Evolutionary conservation across 2,329 filamentous ascomycete genomes (phyloP).

Genomic region (Dactylellina sp.): DNA sequence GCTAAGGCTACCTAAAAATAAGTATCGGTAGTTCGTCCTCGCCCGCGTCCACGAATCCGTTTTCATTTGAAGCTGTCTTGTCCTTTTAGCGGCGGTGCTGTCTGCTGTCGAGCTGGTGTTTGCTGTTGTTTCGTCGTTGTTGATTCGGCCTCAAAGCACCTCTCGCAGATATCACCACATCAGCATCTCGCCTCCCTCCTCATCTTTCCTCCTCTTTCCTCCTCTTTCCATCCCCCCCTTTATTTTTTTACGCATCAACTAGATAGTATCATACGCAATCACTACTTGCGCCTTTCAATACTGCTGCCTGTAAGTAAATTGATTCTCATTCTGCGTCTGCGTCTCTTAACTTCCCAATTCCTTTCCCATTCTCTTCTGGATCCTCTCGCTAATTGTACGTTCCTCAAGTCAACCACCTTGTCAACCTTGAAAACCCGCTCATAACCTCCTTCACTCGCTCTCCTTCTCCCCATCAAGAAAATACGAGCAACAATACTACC

Average conservation of each 20-base stretch:
- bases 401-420: neutral
- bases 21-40: constrained; percentile 7
- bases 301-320: neutral
- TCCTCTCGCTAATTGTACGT: constrained; percentile 27
- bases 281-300: neutral
- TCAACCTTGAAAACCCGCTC: constrained; percentile 11
- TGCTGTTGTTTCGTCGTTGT: constrained; percentile 5
- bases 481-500: neutral
- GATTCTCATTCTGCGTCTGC: neutral
- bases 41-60: constrained; percentile 9
- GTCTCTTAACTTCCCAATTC: too few relatives aligned
- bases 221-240: neutral
- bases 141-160: neutral
- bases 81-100: neutral
- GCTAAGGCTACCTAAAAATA: constrained; percentile 50
- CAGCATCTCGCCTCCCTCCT: constrained; percentile 14
- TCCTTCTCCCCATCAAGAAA: neutral
- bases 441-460: constrained; percentile 18
- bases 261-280: too few relatives aligned
- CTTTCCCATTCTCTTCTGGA: constrained; percentile 28
- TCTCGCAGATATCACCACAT: constrained; percentile 7
- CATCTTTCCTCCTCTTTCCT: constrained; percentile 10
- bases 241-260: neutral
- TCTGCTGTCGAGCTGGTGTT: constrained; percentile 10
- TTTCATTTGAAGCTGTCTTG: constrained; percentile 12